Evolutionary conservation across 306 rosid species (phyloP).

Genomic region (Casuarina glauca): DNA sequence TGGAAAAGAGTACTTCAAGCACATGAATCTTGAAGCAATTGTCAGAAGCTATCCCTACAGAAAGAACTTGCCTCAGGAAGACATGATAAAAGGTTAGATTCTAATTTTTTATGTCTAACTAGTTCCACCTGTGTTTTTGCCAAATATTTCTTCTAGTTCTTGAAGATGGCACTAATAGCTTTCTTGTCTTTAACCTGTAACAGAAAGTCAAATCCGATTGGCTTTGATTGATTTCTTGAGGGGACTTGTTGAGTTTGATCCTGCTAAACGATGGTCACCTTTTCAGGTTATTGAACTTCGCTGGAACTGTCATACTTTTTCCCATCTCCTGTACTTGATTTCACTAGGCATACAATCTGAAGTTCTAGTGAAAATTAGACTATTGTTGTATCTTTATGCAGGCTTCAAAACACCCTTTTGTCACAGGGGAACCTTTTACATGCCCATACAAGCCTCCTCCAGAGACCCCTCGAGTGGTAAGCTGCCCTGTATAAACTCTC

Average conservation of each 20-base stretch:
- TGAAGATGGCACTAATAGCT: conserved; percentile 31
- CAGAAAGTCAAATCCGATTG: conserved; percentile 83
- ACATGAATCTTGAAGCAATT: conserved; percentile 85
- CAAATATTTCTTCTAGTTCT: conserved; percentile 11
- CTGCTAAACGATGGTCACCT: conserved; percentile 98
- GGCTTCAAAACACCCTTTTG: conserved; percentile 99
- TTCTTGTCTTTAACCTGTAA: conserved; percentile 37
- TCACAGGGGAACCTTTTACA: conserved; percentile 96
- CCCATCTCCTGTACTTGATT: conserved; percentile 25
- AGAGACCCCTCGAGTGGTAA: conserved; percentile 89
- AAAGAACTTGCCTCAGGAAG: conserved; percentile 87
- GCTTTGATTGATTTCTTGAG: conserved; percentile 93
- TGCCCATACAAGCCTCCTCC: conserved; percentile 81
- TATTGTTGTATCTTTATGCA: conserved; percentile 43
- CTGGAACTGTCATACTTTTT: conserved; percentile 8
- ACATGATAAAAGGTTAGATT: conserved; percentile 74
- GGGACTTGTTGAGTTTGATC: conserved; percentile 97
- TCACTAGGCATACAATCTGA: conserved; percentile 23
- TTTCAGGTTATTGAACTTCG: conserved; percentile 62
- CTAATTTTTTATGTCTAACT: conserved; percentile 15
- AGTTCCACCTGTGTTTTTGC: background rate
- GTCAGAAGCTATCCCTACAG: conserved; percentile 84
- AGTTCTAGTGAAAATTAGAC: conserved; percentile 31
- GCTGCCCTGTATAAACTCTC: conserved; percentile 34
- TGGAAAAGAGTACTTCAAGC: conserved; percentile 94